Evolutionary conservation across 2,329 filamentous ascomycete species (phyloP), one percentile per base, ranked within the genome.

Genomic region (Trichophyton rubrum): DNA sequence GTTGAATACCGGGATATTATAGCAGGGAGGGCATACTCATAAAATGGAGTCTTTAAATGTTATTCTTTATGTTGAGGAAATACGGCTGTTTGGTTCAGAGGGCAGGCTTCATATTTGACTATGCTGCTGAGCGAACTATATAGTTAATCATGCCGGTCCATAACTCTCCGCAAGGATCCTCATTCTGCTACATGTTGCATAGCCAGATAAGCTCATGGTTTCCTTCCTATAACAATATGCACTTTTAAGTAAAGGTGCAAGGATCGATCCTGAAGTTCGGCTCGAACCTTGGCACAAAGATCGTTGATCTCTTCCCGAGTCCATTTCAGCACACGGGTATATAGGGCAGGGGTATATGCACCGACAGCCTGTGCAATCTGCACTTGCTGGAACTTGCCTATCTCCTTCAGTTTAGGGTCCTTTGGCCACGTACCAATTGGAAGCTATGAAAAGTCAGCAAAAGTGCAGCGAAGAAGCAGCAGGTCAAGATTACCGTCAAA

Each of bases 261-360:
- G 4, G 53, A 49, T 5, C 40, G 40, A 38, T 64, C 56, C 41
- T 59, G 62, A n/a, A 67, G 35, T 45, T 65, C 65, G 22, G 30
- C 43, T 13, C 56, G 24, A 13, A 62, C 45, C 9, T 49, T 13
- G 11, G 57, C 43, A 24, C 58, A 59, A 17, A 62, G 17, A 17
- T 30, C 38, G 30, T 62, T 49, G 22, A 62, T 51, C 49, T 63
- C 62, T 45, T 62, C 58, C n/a, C 43, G 40, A 20, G 56, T 51
- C 47, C 56, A 62, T 11, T 51, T 59, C 11, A 63, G 38, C 13
- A 62, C 45, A 43, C 64, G 56, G 6, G 59, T 64, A 38, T 66
- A 67, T n/a, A 66, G 45, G 35, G 63, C 65, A 38, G 62, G 62
- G 13, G 61, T 65, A 40, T 66, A 62, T 13, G 64, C 62, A n/a